A percentile compares a stretch with the other conserved stretches of the same genome.
phyloP scores from a whole-genome alignment of 1,139 yeast genomes.

The Candida frijolesensis region DNA sequence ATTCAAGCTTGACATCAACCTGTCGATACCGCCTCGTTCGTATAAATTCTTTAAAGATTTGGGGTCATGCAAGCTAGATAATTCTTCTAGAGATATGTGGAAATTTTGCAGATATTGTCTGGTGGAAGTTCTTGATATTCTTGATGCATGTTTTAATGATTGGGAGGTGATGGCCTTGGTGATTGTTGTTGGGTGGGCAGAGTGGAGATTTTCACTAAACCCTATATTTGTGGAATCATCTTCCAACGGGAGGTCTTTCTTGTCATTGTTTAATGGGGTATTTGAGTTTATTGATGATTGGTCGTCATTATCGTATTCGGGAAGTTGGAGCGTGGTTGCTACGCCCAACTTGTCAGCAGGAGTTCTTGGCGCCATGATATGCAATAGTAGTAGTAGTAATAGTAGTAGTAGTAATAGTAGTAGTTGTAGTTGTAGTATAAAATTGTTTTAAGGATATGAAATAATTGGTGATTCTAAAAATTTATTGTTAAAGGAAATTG shows the following conservation, averaged over 20 bases:
- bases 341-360: conserved; percentile 13
- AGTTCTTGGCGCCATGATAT: conserved; percentile 14
- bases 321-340: conserved; percentile 12
- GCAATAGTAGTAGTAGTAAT: background rate
- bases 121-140: conserved; percentile 8
- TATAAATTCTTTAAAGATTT: conserved; percentile 45
- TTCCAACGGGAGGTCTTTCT: conserved; percentile 9
- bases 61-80: conserved; percentile 54
- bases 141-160: conserved; percentile 9
- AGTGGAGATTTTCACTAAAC: background rate
- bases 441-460: too few relatives aligned
- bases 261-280: conserved; percentile 18
- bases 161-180: conserved; percentile 7
- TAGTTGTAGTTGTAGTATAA: too few relatives aligned
- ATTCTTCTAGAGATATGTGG: conserved; percentile 26
- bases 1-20: conserved; percentile 29
- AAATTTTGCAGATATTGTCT: conserved; percentile 5
- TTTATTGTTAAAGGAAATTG: background rate
- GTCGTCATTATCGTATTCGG: conserved; percentile 13
- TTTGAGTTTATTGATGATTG: conserved; percentile 16
- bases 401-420: too few relatives aligned
- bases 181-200: background rate
- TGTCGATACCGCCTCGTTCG: conserved; percentile 46
- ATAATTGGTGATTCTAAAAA: too few relatives aligned
- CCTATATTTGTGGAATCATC: background rate